Evolutionary conservation across 495 filamentous ascomycete genomes (phyloP).

Genomic region (Echria macrotheca): DNA sequence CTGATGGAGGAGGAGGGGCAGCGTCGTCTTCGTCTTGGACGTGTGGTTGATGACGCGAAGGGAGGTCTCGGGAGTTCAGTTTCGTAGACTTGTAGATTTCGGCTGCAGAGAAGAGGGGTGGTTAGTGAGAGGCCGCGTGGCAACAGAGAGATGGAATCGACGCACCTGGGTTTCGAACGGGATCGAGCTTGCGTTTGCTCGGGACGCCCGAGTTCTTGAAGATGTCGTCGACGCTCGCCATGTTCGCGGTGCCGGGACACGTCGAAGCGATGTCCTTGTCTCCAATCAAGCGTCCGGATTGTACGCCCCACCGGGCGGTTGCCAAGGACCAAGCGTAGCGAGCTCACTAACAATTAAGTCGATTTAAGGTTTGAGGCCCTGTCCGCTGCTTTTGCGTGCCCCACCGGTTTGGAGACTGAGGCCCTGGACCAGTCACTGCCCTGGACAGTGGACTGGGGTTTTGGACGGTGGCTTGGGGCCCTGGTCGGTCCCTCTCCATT

Average conservation of each 20-base stretch:
- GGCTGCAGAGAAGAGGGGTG: slow-evolving; percentile 37
- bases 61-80: slow-evolving; percentile 46
- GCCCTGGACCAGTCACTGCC: no score
- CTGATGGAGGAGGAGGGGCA: slow-evolving; percentile 33
- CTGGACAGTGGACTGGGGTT: no score
- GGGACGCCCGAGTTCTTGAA: slow-evolving; percentile 64
- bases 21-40: slow-evolving; percentile 50
- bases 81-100: slow-evolving; percentile 87
- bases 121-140: neutral
- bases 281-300: no score
- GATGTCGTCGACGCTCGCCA: slow-evolving; percentile 75
- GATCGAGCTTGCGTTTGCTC: slow-evolving; percentile 74
- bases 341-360: no score
- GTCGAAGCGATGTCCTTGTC: neutral
- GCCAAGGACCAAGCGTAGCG: no score
- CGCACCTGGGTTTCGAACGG: slow-evolving; percentile 64
- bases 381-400: no score
- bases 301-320: no score
- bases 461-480: no score
- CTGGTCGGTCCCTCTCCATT: no score
- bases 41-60: slow-evolving; percentile 19
- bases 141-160: slow-evolving; percentile 11
- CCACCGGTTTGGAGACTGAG: no score
- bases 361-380: no score
- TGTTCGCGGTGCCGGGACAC: slow-evolving; percentile 27